Percentiles rank a stretch among this genome's conserved stretches.
Evolutionary conservation across 1,139 yeast species (phyloP).

Genomic region (Meyerozyma sp.): DNA sequence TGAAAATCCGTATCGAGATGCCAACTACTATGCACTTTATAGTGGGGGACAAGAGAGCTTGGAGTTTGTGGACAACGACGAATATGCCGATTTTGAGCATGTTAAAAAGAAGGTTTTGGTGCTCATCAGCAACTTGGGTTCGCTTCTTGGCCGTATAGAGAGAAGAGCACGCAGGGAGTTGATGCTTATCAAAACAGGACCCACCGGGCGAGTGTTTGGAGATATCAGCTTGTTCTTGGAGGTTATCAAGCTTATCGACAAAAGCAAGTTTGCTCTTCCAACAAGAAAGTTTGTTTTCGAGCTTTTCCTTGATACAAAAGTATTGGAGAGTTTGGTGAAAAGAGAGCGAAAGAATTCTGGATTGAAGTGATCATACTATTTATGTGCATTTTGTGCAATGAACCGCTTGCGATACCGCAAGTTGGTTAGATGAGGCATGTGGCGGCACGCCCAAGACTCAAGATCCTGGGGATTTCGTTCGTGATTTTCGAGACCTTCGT

Average conservation of each 20-base stretch:
- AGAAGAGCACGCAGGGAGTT: conserved; percentile 63
- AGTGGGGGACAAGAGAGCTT: conserved; percentile 5
- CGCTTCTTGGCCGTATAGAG: conserved; percentile 62
- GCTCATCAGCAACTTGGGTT: conserved; percentile 53
- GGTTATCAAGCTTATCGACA: conserved; percentile 58
- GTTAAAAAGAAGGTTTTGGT: conserved; percentile 37
- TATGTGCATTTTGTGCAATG: neutral
- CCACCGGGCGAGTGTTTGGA: conserved; percentile 45
- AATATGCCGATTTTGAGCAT: conserved; percentile 13
- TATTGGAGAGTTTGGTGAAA: conserved; percentile 50
- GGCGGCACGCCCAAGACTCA: conserved; percentile 36
- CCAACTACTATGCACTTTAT: conserved; percentile 25
- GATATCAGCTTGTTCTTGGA: conserved; percentile 53
- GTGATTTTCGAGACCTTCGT: neutral
- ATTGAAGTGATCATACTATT: neutral
- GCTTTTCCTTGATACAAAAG: conserved; percentile 48
- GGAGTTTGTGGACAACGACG: conserved; percentile 11
- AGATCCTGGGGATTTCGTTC: conserved; percentile 37
- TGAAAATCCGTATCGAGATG: conserved; percentile 28
- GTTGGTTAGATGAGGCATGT: conserved; percentile 29
- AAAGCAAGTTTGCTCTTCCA: conserved; percentile 51
- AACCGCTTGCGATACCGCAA: conserved; percentile 9
- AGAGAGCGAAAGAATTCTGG: conserved; percentile 28
- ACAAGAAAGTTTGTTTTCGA: conserved; percentile 67
- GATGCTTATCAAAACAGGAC: conserved; percentile 47